A percentile compares a stretch with the other conserved stretches of the same genome.
These are phyloP conservation scores for Botrytis deweyae DNA, from an alignment of 2,329 filamentous ascomycete species.

Conservation along the genomic window DNA sequence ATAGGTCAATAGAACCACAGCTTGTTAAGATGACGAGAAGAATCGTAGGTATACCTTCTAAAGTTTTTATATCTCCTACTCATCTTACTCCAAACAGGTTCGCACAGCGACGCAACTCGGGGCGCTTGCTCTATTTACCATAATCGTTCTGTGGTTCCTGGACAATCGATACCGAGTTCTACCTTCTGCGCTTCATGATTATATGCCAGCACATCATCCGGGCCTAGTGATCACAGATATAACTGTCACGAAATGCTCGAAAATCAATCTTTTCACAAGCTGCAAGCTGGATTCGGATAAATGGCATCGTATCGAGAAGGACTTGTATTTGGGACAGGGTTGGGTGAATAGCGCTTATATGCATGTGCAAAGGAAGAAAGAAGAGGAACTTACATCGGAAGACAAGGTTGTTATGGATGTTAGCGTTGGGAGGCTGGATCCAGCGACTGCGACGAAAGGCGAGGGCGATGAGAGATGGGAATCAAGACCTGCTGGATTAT, in stretches of 20 bases:
- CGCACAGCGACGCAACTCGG: slow-evolving; percentile 42
- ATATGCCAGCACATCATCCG: slow-evolving; percentile 66
- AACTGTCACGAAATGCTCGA: slow-evolving; percentile 62
- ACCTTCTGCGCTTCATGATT: slow-evolving; percentile 65
- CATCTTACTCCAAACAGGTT: slow-evolving; percentile 42
- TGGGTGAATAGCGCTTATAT: slow-evolving; percentile 67
- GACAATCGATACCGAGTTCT: slow-evolving; percentile 69
- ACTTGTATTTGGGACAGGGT: slow-evolving; percentile 63
- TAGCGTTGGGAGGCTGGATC: slow-evolving; percentile 61
- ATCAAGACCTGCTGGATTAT: slow-evolving; percentile 63
- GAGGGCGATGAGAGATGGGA: slow-evolving; percentile 62
- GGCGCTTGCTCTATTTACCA: slow-evolving; percentile 45
- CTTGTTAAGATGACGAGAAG: slow-evolving; percentile 38
- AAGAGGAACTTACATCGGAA: slow-evolving; percentile 64
- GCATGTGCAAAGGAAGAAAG: slow-evolving; percentile 67
- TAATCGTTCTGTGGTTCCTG: slow-evolving; percentile 62
- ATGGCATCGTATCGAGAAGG: slow-evolving; percentile 71
- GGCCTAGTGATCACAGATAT: slow-evolving; percentile 71
- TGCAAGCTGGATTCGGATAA: slow-evolving; percentile 57
- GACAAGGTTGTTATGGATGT: slow-evolving; percentile 64
- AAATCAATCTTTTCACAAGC: slow-evolving; percentile 57
- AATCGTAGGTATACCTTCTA: slow-evolving; percentile 33
- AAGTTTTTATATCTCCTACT: slow-evolving; percentile 17
- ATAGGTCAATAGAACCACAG: slow-evolving; percentile 18
- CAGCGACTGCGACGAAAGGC: slow-evolving; percentile 52